Percentiles rank a stretch among this genome's conserved stretches.
phyloP scores from a whole-genome alignment of 306 rosid genomes.

The Lotus japonicus region DNA sequence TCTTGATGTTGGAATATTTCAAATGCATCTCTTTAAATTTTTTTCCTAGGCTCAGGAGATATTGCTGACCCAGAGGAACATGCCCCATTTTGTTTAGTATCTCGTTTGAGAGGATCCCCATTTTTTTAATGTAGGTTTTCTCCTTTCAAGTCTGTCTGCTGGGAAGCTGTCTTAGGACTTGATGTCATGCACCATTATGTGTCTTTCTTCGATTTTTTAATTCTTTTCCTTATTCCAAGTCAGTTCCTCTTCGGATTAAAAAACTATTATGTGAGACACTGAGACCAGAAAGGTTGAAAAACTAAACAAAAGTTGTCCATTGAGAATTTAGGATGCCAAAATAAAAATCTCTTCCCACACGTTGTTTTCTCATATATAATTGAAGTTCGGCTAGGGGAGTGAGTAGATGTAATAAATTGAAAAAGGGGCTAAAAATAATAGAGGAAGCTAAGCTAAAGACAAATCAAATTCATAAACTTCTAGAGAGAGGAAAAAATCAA shows the following conservation, averaged over 20 bases:
- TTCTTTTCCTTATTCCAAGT: not conserved
- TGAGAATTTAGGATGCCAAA: constrained; percentile 53
- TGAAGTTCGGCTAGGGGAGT: constrained; percentile 21
- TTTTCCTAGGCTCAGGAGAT: constrained; percentile 38
- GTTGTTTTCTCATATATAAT: constrained; percentile 27
- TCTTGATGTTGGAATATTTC: constrained; percentile 40
- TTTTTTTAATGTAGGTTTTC: constrained; percentile 29
- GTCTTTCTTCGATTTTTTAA: constrained; percentile 29
- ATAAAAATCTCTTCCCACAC: constrained; percentile 45
- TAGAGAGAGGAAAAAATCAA: too few species aligned
- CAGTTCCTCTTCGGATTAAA: constrained; percentile 30
- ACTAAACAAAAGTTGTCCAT: constrained; percentile 22
- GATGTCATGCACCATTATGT: constrained; percentile 62
- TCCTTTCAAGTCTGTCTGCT: constrained; percentile 56
- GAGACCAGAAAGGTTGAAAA: constrained; percentile 25
- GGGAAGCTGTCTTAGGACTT: constrained; percentile 63
- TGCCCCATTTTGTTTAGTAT: constrained; percentile 58
- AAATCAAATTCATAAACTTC: not conserved
- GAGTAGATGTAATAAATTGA: not conserved
- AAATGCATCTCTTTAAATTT: constrained; percentile 27
- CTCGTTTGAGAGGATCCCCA: constrained; percentile 48
- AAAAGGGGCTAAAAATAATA: not conserved
- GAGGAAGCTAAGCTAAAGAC: constrained; percentile 21
- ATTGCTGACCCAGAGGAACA: constrained; percentile 59
- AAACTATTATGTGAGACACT: constrained; percentile 18